Evolutionary conservation across 208 protist genomes (phyloP).

Genomic region (Acanthamoeba royreba): DNA sequence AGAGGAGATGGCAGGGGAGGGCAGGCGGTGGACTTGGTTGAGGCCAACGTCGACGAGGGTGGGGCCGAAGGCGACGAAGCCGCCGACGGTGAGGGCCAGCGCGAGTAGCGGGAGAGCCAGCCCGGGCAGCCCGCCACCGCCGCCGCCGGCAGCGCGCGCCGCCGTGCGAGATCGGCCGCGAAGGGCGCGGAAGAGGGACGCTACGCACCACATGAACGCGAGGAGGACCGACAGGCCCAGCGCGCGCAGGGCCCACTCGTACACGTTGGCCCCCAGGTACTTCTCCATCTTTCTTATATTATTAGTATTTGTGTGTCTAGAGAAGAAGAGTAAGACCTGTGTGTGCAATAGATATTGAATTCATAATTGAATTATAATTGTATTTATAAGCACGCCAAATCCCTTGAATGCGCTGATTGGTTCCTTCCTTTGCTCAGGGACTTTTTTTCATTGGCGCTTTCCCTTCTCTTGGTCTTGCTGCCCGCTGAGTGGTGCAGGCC

Average conservation of each 20-base stretch:
- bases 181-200: background rate
- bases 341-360: too few species aligned
- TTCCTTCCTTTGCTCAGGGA: too few species aligned
- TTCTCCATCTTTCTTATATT: background rate
- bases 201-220: background rate
- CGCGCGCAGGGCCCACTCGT: background rate
- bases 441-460: too few species aligned
- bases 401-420: too few species aligned
- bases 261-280: background rate
- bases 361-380: too few species aligned
- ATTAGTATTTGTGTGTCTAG: too few species aligned
- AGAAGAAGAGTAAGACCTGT: too few species aligned
- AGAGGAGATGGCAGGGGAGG: background rate
- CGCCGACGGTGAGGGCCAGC: background rate
- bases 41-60: background rate
- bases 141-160: background rate
- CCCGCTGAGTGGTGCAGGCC: too few species aligned
- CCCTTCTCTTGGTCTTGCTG: too few species aligned
- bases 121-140: background rate
- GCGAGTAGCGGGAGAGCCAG: background rate
- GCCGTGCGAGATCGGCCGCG: background rate
- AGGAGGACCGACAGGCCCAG: background rate
- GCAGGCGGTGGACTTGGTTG: background rate
- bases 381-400: too few species aligned
- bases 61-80: background rate